Percentiles rank a stretch among this genome's conserved stretches.
phyloP scores from a whole-genome alignment of 2,329 filamentous ascomycete species.

The Penicillium decumbens region DNA sequence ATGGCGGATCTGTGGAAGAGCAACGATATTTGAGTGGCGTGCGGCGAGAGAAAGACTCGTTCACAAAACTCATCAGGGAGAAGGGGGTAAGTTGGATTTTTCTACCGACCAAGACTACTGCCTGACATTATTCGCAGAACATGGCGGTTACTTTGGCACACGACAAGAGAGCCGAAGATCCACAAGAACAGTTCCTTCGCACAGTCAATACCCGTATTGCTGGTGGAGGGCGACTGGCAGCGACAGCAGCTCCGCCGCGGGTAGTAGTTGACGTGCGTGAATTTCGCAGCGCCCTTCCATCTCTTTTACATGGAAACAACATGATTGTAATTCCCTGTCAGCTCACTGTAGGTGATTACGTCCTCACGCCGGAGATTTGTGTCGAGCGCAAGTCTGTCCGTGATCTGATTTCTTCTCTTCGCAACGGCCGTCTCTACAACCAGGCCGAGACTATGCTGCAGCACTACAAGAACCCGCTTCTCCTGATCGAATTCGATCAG shows the following conservation, averaged over 20 bases:
- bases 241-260: slow-evolving; percentile 80
- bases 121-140: slow-evolving; percentile 40
- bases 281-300: slow-evolving; percentile 88
- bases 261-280: slow-evolving; percentile 95
- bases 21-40: slow-evolving; percentile 86
- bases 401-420: slow-evolving; percentile 87
- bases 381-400: slow-evolving; percentile 90
- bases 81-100: slow-evolving; percentile 57
- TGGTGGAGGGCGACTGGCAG: slow-evolving; percentile 76
- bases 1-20: slow-evolving; percentile 89
- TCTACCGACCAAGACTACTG: background rate
- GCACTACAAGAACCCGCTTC: slow-evolving; percentile 83
- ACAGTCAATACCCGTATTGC: slow-evolving; percentile 97
- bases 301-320: slow-evolving; percentile 79
- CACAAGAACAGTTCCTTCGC: slow-evolving; percentile 85
- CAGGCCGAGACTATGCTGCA: slow-evolving; percentile 93
- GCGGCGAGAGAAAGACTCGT: slow-evolving; percentile 92
- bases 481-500: slow-evolving; percentile 96
- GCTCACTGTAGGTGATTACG: slow-evolving; percentile 93
- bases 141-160: slow-evolving; percentile 86
- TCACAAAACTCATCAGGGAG: slow-evolving; percentile 91
- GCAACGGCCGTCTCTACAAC: slow-evolving; percentile 83
- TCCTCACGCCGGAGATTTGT: slow-evolving; percentile 84
- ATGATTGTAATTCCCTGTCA: slow-evolving; percentile 91
- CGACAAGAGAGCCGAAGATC: slow-evolving; percentile 68